phyloP scores from a whole-genome alignment of 1,284 basidiomycete genomes.

The Ceratobasidium sp. region DNA sequence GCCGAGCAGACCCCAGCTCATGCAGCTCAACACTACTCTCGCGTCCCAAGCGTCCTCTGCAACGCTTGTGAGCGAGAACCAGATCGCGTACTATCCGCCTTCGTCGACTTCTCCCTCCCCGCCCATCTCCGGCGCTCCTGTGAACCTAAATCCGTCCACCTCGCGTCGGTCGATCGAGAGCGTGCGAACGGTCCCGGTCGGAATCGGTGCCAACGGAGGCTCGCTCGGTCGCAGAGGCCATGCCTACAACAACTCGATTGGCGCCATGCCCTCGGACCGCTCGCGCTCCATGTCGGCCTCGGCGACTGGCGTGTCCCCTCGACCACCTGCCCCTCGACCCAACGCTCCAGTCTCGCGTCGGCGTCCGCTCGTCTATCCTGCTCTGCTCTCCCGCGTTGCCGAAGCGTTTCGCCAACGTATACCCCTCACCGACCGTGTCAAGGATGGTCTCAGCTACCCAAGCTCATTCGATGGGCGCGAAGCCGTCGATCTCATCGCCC shows the following conservation, averaged over 20 bases:
- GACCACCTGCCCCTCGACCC: constrained; percentile 51
- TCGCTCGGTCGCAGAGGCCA: constrained; percentile 20
- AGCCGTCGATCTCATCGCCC: constrained; percentile 94
- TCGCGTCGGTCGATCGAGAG: constrained; percentile 65
- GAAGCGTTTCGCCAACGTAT: constrained; percentile 91
- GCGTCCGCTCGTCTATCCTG: constrained; percentile 90
- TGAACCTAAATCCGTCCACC: constrained; percentile 43
- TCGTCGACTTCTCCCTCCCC: constrained; percentile 61
- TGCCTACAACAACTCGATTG: constrained; percentile 23
- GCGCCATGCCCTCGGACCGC: constrained; percentile 62
- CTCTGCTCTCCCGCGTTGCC: constrained; percentile 91
- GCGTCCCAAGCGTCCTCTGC: constrained; percentile 45
- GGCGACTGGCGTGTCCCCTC: constrained; percentile 46
- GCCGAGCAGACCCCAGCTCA: constrained; percentile 32
- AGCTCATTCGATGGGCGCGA: constrained; percentile 96
- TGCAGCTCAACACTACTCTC: constrained; percentile 58
- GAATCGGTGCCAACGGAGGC: constrained; percentile 25
- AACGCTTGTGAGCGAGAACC: constrained; percentile 6
- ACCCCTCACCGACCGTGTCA: constrained; percentile 77
- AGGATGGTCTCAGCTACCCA: constrained; percentile 96
- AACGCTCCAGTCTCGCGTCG: constrained; percentile 52
- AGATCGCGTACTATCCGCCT: constrained; percentile 18
- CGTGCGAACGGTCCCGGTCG: constrained; percentile 56
- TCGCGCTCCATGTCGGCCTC: constrained; percentile 76
- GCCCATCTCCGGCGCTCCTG: constrained; percentile 57